Percentiles rank a stretch among this genome's conserved stretches.
These are phyloP conservation scores for Rhododendron ovatum DNA, from an alignment of 148 eudicot species.

Conservation along the genomic window DNA sequence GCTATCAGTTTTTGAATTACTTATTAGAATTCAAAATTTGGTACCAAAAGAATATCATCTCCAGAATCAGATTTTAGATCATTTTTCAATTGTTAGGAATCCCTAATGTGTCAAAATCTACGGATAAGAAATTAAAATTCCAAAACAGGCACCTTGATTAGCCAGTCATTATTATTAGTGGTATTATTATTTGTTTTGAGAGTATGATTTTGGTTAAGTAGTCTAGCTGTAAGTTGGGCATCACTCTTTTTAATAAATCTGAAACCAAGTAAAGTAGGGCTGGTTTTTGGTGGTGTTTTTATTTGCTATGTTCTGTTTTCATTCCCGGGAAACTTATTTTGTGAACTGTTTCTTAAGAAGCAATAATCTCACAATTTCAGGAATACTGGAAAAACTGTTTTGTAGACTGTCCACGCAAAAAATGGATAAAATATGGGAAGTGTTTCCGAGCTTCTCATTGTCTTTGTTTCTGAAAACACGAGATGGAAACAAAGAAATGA, in stretches of 20 bases:
- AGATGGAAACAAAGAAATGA: not conserved
- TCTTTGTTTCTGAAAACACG: not conserved
- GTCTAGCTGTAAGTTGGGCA: not conserved
- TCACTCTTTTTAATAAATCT: not conserved
- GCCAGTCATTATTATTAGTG: not conserved
- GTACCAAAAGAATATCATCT: not conserved
- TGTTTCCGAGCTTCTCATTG: not conserved
- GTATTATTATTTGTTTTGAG: not conserved
- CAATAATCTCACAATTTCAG: not conserved
- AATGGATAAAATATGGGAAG: not conserved
- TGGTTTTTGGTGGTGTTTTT: not conserved
- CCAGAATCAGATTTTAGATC: not conserved
- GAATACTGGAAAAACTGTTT: not conserved
- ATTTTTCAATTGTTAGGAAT: not conserved
- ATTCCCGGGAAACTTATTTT: not conserved
- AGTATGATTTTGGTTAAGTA: not conserved
- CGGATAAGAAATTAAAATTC: no score
- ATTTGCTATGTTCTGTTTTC: not conserved
- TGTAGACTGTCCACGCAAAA: not conserved
- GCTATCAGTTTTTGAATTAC: not conserved
- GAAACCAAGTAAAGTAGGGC: not conserved
- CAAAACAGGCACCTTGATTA: not conserved
- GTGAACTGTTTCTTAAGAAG: not conserved
- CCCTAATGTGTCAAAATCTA: no score
- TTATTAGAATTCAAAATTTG: no score